phyloP scores from a whole-genome alignment of 2,329 filamentous ascomycete species.

The Aureobasidium namibiae region DNA sequence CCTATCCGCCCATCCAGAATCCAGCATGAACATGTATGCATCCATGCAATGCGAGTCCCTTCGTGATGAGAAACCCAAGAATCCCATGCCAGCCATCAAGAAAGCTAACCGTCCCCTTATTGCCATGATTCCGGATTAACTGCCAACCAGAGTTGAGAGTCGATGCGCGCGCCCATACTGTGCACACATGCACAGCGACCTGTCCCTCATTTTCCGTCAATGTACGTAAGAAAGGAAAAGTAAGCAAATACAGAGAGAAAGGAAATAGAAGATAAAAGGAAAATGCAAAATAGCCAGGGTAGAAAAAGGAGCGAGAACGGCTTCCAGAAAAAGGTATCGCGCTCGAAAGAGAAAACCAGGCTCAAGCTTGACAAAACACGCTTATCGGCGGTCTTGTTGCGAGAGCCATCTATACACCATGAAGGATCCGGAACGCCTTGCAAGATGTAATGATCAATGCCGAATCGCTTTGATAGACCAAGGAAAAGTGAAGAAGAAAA shows the following conservation, averaged over 20 bases:
- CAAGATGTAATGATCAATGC: conserved; percentile 10
- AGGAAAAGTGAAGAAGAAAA: neutral
- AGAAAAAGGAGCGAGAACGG: conserved; percentile 7
- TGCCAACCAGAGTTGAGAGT: conserved; percentile 8
- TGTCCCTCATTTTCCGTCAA: neutral
- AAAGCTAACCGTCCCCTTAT: neutral
- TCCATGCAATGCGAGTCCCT: neutral
- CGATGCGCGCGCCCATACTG: conserved; percentile 5
- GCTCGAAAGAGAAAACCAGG: conserved; percentile 3
- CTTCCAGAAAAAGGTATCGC: neutral
- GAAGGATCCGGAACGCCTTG: conserved; percentile 11
- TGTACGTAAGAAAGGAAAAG: conserved; percentile 1
- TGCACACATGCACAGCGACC: neutral
- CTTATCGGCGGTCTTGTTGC: neutral
- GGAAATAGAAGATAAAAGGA: neutral
- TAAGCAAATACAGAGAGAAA: neutral
- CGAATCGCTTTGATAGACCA: conserved; percentile 9
- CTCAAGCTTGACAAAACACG: neutral
- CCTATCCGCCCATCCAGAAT: neutral
- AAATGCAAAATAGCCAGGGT: neutral
- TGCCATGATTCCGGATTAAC: neutral
- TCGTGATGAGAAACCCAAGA: neutral
- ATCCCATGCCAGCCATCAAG: conserved; percentile 1
- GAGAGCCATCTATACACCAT: conserved; percentile 8
- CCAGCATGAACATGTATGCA: conserved; percentile 3